Percentiles rank a stretch among this genome's conserved stretches.
These are phyloP conservation scores for Claviceps purpurea DNA, from an alignment of 2,329 filamentous ascomycete genomes.

Conservation along the genomic window DNA sequence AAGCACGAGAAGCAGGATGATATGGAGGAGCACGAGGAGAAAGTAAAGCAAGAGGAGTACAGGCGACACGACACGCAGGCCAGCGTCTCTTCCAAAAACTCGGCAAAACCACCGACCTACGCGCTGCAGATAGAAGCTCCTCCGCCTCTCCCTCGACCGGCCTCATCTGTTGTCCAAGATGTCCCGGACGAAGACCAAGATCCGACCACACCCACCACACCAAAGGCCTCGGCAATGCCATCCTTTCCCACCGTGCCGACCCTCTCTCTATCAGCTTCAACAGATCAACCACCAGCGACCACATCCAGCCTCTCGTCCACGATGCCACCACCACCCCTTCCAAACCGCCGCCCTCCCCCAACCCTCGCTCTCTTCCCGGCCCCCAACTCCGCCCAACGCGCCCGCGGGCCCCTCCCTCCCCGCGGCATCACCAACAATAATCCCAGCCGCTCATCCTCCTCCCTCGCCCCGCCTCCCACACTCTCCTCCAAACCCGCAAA, in stretches of 20 bases:
- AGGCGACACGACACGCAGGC: no score
- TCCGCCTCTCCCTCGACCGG: constrained; percentile 16
- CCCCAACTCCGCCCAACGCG: constrained; percentile 37
- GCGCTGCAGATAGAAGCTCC: constrained; percentile 20
- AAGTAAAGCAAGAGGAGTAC: no score
- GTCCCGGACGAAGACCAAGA: constrained; percentile 19
- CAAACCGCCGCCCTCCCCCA: constrained; percentile 15
- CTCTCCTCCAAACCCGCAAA: constrained; percentile 38
- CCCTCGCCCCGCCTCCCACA: constrained; percentile 44
- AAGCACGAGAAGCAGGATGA: no score
- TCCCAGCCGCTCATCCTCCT: constrained; percentile 14
- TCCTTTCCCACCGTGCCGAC: constrained; percentile 25
- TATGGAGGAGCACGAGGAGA: no score
- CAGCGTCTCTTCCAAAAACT: not conserved
- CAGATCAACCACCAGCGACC: constrained; percentile 1
- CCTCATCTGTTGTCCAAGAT: not conserved
- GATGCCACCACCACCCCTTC: constrained; percentile 20
- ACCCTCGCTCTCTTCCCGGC: constrained; percentile 35
- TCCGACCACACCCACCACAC: constrained; percentile 27
- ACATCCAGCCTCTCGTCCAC: not conserved
- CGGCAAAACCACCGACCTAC: not conserved
- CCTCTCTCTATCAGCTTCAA: constrained; percentile 25
- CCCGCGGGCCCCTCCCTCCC: constrained; percentile 28
- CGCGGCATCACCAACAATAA: constrained; percentile 18
- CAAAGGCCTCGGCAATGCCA: constrained; percentile 27